These are phyloP conservation scores for Tulasnella sp. DNA, from an alignment of 768 basidiomycete species.

Conservation along the genomic window DNA sequence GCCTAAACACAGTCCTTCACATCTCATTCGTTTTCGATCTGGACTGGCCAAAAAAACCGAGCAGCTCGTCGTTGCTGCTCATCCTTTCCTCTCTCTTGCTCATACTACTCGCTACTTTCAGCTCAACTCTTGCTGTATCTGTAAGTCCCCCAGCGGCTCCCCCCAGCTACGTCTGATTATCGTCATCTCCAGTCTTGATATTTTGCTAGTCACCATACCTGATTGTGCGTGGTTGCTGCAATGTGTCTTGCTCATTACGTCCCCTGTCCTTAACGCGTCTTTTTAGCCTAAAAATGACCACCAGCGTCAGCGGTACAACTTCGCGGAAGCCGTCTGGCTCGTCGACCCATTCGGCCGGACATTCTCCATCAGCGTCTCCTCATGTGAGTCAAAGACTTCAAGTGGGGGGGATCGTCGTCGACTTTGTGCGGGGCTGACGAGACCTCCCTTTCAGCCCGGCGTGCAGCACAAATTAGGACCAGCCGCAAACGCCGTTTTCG, in stretches of 20 bases:
- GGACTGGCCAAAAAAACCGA: slow-evolving; percentile 5
- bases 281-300: slow-evolving; percentile 25
- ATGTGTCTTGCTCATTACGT: neutral
- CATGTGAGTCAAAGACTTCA: neutral
- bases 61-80: neutral
- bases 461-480: slow-evolving; percentile 3
- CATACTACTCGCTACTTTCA: neutral
- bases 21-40: slow-evolving; percentile 1
- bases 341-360: slow-evolving; percentile 49
- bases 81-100: neutral
- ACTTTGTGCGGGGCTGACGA: neutral
- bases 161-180: too few species aligned
- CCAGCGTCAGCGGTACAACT: slow-evolving; percentile 31
- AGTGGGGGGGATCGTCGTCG: neutral
- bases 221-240: too few species aligned
- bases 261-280: neutral
- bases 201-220: too few species aligned
- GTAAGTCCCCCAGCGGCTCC: too few species aligned
- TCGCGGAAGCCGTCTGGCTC: slow-evolving; percentile 59
- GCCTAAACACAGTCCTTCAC: neutral
- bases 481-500: neutral
- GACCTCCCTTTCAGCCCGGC: slow-evolving; percentile 1
- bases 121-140: neutral
- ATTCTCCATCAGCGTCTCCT: slow-evolving; percentile 51
- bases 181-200: too few species aligned